A percentile compares a stretch with the other conserved stretches of the same genome.
These are phyloP conservation scores for Scheffersomyces insectosa DNA, from an alignment of 1,139 yeast species.

Conservation along the genomic window DNA sequence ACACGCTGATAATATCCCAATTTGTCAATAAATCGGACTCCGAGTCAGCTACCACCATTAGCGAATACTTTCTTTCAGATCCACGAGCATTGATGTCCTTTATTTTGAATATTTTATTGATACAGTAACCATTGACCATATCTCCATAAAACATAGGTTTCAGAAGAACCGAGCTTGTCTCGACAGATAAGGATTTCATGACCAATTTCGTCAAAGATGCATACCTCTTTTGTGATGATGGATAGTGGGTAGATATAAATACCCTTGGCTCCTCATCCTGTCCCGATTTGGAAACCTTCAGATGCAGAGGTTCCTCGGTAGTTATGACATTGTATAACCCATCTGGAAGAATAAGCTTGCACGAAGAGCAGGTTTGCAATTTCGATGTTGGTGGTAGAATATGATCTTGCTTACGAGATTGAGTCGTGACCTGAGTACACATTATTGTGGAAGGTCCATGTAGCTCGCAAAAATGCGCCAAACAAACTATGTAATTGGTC, in stretches of 20 bases:
- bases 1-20: conserved; percentile 58
- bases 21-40: conserved; percentile 53
- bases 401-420: conserved; percentile 25
- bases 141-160: conserved; percentile 77
- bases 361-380: conserved; percentile 58
- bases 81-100: conserved; percentile 76
- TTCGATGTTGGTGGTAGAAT: conserved; percentile 27
- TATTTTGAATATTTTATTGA: conserved; percentile 66
- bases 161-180: conserved; percentile 63
- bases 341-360: conserved; percentile 52
- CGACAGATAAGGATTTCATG: conserved; percentile 70
- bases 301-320: conserved; percentile 3
- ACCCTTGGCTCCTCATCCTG: not conserved
- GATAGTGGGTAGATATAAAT: conserved; percentile 60
- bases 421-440: conserved; percentile 60
- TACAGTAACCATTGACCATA: conserved; percentile 63
- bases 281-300: no score
- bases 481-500: conserved; percentile 44
- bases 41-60: conserved; percentile 61
- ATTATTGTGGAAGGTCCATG: conserved; percentile 82
- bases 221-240: conserved; percentile 53
- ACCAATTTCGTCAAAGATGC: conserved; percentile 60
- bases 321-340: conserved; percentile 29
- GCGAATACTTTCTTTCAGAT: conserved; percentile 69
- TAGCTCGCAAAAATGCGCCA: conserved; percentile 83